A percentile compares a stretch with the other conserved stretches of the same genome.
Evolutionary conservation across 2,329 filamentous ascomycete genomes (phyloP).

Genomic region (Paracoccidioides brasiliensis): DNA sequence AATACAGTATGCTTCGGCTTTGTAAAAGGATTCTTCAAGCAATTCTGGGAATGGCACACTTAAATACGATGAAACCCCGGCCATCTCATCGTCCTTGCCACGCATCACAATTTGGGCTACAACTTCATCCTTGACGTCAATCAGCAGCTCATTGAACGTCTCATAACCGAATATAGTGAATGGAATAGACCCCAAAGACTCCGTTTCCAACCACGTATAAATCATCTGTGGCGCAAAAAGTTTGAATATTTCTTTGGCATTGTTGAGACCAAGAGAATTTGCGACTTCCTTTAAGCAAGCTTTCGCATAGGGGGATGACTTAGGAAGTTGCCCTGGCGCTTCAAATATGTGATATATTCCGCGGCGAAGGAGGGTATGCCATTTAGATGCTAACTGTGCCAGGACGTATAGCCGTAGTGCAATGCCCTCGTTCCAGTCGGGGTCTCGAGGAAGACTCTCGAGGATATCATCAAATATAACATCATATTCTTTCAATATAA

Average conservation of each 20-base stretch:
- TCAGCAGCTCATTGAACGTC: constrained; percentile 54
- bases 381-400: constrained; percentile 62
- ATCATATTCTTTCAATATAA: constrained; percentile 71
- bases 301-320: constrained; percentile 56
- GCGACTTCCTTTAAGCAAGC: constrained; percentile 58
- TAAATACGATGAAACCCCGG: constrained; percentile 48
- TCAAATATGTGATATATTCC: constrained; percentile 94
- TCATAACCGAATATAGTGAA: constrained; percentile 73
- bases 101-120: constrained; percentile 74
- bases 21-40: constrained; percentile 58
- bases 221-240: constrained; percentile 81
- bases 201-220: constrained; percentile 72
- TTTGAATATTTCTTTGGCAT: constrained; percentile 58
- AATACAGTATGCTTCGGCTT: constrained; percentile 70
- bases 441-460: constrained; percentile 60
- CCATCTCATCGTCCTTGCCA: constrained; percentile 50
- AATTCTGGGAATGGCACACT: constrained; percentile 43
- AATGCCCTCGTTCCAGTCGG: constrained; percentile 65
- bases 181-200: constrained; percentile 59
- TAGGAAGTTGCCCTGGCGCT: constrained; percentile 58
- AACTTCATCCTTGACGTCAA: constrained; percentile 61
- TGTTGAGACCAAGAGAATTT: constrained; percentile 47
- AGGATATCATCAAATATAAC: constrained; percentile 73
- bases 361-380: constrained; percentile 73
- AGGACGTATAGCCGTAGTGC: constrained; percentile 68